phyloP scores from a whole-genome alignment of 2,329 filamentous ascomycete species.

The Didymella lethalis region DNA sequence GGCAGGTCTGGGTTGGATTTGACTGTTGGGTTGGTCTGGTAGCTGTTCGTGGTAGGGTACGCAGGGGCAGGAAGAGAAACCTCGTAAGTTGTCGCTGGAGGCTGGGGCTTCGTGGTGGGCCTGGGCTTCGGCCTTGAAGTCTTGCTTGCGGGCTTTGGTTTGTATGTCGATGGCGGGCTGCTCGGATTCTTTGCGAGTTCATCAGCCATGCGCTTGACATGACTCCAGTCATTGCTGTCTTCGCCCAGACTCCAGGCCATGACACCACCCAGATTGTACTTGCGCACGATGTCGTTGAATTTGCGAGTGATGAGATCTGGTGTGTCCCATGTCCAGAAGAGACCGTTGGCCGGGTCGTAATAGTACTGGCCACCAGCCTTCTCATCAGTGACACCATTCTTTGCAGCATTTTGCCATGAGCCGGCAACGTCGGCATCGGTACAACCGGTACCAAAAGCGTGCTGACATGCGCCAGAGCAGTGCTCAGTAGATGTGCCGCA shows the following conservation, averaged over 20 bases:
- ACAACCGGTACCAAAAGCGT: constrained; percentile 53
- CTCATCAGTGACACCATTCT: constrained; percentile 64
- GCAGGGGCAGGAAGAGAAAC: not conserved
- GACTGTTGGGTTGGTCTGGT: constrained; percentile 3
- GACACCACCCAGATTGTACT: constrained; percentile 69
- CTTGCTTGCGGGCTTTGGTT: not conserved
- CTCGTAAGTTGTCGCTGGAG: not conserved
- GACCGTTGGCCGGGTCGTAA: constrained; percentile 65
- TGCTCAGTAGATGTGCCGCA: constrained; percentile 40
- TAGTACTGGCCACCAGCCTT: constrained; percentile 71
- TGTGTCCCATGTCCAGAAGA: constrained; percentile 81
- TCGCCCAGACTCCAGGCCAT: constrained; percentile 81
- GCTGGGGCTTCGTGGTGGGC: not conserved
- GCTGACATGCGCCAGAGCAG: constrained; percentile 45
- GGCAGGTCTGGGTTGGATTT: constrained; percentile 12
- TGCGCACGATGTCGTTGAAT: constrained; percentile 65
- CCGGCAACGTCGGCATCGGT: constrained; percentile 58
- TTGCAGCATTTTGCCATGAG: constrained; percentile 66
- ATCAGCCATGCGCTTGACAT: constrained; percentile 53
- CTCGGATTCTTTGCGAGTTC: constrained; percentile 25
- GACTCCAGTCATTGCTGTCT: constrained; percentile 58
- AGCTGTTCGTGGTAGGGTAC: constrained; percentile 1
- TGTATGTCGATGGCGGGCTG: not conserved
- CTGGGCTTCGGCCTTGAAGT: not conserved
- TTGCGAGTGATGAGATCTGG: constrained; percentile 67